Evolutionary conservation across 2,329 filamentous ascomycete genomes (phyloP), one percentile per base, ranked within the genome.

Genomic region (Paecilomyces sp.): DNA sequence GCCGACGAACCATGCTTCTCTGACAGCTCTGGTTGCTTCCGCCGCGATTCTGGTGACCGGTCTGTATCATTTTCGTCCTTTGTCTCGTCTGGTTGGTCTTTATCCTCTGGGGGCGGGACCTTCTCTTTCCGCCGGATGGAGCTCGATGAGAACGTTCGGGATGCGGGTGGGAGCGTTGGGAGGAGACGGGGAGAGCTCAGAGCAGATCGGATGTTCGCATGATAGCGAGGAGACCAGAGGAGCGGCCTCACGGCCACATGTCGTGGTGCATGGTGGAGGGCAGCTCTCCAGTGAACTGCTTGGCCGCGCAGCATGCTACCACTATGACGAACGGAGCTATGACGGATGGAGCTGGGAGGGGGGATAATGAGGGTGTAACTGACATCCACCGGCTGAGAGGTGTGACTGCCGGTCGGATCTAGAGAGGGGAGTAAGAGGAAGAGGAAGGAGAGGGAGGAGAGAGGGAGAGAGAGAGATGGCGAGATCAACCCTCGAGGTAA

Each of bases 291-390:
- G 76, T 85, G 83, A 70, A 87, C 75, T 66, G 82, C 83, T 75
- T 85, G 84, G 69, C 83, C 81, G 78, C 85, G 84, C 73, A 86
- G 80, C 86, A 88, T 88, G 74, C 76, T 82, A 70, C 76, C 81
- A 70, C 62, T 68, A 62, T 65, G 58, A 60, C 57, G 30, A 59
- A 58, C 52, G 54, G 54, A 52, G 54, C 58, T 59, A 58, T 62
- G 57, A 54, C 53, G 60, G 62, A 63, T 59, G 55, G 36, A 62
- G 57, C 52, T 55, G 24, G 57, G 57, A 28, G 36, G 55, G 25
- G 30, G 57, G 50, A 57, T 47, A 55, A 51, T 54, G 55, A 31
- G 60, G 51, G 25, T 18, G 47, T 30, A 61, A 58, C 59, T 34
- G 58, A 63, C 52, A 65, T 62, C 63, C 59, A 59, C 51, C 51